phyloP scores from a whole-genome alignment of 1,284 basidiomycete species.

The Cronartium quercuum region DNA sequence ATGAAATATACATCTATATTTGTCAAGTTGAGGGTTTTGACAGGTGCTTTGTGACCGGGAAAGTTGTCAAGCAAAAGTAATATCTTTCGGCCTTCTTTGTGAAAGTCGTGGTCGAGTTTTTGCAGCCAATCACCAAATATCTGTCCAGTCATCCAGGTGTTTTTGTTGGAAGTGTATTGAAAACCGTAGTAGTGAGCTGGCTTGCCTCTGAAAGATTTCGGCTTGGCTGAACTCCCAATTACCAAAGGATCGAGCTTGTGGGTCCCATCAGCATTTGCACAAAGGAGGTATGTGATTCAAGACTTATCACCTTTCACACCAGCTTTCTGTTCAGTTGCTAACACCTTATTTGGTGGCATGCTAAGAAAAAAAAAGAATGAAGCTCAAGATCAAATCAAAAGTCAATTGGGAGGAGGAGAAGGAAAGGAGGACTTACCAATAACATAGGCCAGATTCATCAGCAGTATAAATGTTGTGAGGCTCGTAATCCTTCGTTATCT shows the following conservation, averaged over 20 bases:
- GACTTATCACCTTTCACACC: background rate
- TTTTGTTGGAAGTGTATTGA: no score
- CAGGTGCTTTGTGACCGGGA: slow-evolving; percentile 46
- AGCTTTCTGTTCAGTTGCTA: background rate
- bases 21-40: slow-evolving; percentile 6
- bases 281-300: slow-evolving; percentile 4
- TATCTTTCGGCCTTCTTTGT: slow-evolving; percentile 40
- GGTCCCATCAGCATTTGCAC: background rate
- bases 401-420: background rate
- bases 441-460: background rate
- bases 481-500: background rate
- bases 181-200: no score
- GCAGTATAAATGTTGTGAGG: background rate
- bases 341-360: background rate
- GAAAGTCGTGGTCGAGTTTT: background rate
- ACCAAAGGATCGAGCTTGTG: background rate
- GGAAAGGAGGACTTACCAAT: background rate
- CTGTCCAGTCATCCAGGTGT: background rate
- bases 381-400: background rate
- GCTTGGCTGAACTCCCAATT: background rate
- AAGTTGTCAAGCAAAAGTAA: slow-evolving; percentile 50
- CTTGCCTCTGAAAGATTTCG: no score
- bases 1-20: slow-evolving; percentile 48
- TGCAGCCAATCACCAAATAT: background rate
- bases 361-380: background rate